These are phyloP conservation scores for Pilatotrama ljubarskyi DNA, from an alignment of 768 basidiomycete species.

Conservation along the genomic window DNA sequence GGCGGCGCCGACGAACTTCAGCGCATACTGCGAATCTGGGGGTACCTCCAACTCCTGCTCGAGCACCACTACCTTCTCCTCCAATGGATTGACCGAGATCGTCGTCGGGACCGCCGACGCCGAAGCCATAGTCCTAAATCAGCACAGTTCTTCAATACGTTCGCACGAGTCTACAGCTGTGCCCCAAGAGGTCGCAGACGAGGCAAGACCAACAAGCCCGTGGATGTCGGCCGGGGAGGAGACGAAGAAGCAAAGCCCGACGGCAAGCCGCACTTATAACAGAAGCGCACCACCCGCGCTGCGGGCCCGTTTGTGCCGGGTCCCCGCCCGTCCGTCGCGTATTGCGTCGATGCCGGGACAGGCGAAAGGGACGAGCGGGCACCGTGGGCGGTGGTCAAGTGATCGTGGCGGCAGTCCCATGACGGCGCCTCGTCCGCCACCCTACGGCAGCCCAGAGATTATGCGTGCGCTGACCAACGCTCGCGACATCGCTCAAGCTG, in stretches of 20 bases:
- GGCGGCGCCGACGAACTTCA: constrained; percentile 33
- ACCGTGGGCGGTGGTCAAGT: constrained; percentile 13
- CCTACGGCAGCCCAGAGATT: constrained; percentile 10
- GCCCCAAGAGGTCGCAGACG: too few species aligned
- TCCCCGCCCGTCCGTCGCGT: not conserved
- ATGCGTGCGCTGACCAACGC: constrained; percentile 1
- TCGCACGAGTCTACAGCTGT: not conserved
- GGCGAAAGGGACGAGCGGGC: not conserved
- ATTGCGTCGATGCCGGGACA: not conserved
- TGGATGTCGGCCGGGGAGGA: not conserved
- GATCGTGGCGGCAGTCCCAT: constrained; percentile 20
- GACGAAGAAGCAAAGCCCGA: not conserved
- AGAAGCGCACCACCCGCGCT: not conserved
- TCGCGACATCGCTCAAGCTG: constrained; percentile 3
- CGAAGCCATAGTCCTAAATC: not conserved
- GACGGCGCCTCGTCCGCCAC: constrained; percentile 5
- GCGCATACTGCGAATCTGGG: constrained; percentile 26
- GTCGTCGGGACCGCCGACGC: constrained; percentile 5
- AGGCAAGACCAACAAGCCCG: too few species aligned
- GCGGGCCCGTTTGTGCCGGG: not conserved
- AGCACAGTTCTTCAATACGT: not conserved
- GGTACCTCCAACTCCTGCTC: constrained; percentile 8
- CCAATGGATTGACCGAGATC: constrained; percentile 20
- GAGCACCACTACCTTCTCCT: constrained; percentile 27
- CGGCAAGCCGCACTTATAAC: not conserved